Evolutionary conservation across 2,329 filamentous ascomycete species (phyloP).

Genomic region (Camptophora hylomeconis): DNA sequence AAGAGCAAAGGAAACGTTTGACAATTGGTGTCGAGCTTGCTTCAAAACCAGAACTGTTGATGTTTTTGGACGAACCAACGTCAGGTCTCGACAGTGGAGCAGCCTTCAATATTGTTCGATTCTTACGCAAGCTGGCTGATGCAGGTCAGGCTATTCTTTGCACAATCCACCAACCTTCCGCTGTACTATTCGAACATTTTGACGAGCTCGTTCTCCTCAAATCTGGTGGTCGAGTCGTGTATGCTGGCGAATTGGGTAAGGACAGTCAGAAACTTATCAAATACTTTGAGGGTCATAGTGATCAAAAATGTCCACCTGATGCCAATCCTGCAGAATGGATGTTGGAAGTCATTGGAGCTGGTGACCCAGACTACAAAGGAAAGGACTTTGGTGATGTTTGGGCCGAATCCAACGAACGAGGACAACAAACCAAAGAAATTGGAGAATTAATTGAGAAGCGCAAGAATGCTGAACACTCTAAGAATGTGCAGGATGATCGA

Average conservation of each 20-base stretch:
- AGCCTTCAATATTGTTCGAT: slow-evolving; percentile 50
- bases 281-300: slow-evolving; percentile 43
- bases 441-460: slow-evolving; percentile 37
- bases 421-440: slow-evolving; percentile 37
- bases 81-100: slow-evolving; percentile 57
- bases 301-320: slow-evolving; percentile 42
- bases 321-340: slow-evolving; percentile 42
- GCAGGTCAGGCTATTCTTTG: slow-evolving; percentile 79
- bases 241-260: slow-evolving; percentile 74
- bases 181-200: slow-evolving; percentile 76
- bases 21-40: slow-evolving; percentile 51
- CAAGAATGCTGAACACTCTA: slow-evolving; percentile 24
- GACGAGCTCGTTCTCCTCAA: slow-evolving; percentile 69
- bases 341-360: slow-evolving; percentile 44
- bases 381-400: slow-evolving; percentile 53
- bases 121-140: slow-evolving; percentile 48
- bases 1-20: slow-evolving; percentile 53
- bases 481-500: slow-evolving; percentile 36
- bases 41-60: slow-evolving; percentile 46
- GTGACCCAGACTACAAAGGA: slow-evolving; percentile 46
- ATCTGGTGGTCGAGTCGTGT: slow-evolving; percentile 66
- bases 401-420: slow-evolving; percentile 39
- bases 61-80: slow-evolving; percentile 52
- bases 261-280: slow-evolving; percentile 57
- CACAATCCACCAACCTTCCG: slow-evolving; percentile 84